These are phyloP conservation scores for Microsporum ferrugineum DNA, from an alignment of 2,329 filamentous ascomycete genomes.

Conservation along the genomic window DNA sequence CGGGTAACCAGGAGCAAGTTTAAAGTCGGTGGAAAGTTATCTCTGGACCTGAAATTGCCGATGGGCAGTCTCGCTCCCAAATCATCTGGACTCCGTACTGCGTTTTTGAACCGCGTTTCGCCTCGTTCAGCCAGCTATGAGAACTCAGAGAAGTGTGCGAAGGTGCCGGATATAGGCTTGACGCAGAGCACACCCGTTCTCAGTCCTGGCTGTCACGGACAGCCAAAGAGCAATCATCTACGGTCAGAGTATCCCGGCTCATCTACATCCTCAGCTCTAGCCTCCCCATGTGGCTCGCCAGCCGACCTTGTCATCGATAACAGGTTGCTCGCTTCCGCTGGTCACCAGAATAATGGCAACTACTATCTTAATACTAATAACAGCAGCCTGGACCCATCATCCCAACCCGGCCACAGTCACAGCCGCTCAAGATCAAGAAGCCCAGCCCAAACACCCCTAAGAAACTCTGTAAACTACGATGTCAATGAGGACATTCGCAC, in stretches of 20 bases:
- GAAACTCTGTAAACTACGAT: neutral
- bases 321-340: neutral
- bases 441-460: neutral
- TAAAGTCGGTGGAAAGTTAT: constrained; percentile 18
- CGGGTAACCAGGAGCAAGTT: constrained; percentile 19
- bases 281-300: neutral
- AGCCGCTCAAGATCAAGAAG: neutral
- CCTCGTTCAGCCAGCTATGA: constrained; percentile 18
- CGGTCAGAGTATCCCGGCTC: neutral
- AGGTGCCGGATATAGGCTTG: neutral
- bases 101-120: constrained; percentile 26
- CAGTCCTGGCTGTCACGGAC: neutral
- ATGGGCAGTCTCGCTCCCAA: constrained; percentile 27
- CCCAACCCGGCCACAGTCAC: neutral
- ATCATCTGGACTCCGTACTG: constrained; percentile 28
- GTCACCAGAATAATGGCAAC: neutral
- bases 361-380: neutral
- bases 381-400: neutral
- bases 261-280: neutral
- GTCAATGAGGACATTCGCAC: neutral
- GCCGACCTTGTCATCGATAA: constrained; percentile 1
- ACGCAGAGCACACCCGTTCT: neutral
- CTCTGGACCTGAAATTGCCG: constrained; percentile 19
- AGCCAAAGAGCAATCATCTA: neutral
- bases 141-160: neutral